Evolutionary conservation across 2,329 filamentous ascomycete genomes (phyloP).

Genomic region (Sporothrix humicola): DNA sequence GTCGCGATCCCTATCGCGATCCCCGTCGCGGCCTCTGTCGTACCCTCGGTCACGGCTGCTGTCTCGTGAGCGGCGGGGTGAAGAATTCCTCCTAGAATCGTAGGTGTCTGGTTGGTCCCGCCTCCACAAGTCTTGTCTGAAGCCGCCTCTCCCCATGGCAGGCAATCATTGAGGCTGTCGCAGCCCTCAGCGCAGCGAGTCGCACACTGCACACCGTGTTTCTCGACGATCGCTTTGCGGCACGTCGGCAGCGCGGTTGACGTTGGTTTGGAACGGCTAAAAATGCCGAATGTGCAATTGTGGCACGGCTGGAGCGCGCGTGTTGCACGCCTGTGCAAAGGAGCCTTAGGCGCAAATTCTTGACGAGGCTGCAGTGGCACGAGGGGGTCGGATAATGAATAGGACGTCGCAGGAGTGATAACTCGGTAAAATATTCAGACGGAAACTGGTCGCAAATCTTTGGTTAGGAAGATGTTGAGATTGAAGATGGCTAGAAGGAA

Average conservation of each 20-base stretch:
- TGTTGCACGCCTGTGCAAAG: conserved; percentile 8
- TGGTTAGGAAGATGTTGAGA: background rate
- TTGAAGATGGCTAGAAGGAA: background rate
- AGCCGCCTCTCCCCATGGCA: background rate
- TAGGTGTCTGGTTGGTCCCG: conserved; percentile 9
- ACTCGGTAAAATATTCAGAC: too few species aligned
- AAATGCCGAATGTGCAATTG: background rate
- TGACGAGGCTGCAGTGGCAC: background rate
- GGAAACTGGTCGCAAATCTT: too few species aligned
- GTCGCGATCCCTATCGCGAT: conserved; percentile 31
- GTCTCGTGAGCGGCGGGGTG: conserved; percentile 7
- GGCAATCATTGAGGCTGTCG: background rate
- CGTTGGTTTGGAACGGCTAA: background rate
- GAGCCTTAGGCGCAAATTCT: background rate
- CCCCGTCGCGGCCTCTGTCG: conserved; percentile 29
- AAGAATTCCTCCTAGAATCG: background rate
- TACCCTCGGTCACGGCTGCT: conserved; percentile 20
- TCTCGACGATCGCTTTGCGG: background rate
- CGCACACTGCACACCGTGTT: background rate
- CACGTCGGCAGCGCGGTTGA: background rate
- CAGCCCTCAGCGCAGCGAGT: background rate
- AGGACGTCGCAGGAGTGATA: too few species aligned
- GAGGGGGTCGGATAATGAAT: too few species aligned
- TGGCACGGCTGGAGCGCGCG: background rate
- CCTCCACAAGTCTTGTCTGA: background rate